Evolutionary conservation across 2,329 filamentous ascomycete species (phyloP).

Genomic region (Decorospora gaudefroyi): DNA sequence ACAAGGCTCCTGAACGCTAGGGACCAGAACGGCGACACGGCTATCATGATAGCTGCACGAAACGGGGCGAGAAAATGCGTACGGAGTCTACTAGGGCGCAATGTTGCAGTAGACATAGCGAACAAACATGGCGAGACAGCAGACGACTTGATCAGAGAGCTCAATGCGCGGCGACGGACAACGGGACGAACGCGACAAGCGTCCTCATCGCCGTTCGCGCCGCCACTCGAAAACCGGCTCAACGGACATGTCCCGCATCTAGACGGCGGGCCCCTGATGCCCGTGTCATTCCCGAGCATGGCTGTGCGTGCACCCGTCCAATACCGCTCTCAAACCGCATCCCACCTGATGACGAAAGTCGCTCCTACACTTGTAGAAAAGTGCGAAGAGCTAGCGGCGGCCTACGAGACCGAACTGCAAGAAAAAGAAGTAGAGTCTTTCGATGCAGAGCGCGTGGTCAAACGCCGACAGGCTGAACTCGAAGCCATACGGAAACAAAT

Average conservation of each 20-base stretch:
- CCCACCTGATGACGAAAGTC: conserved; percentile 67
- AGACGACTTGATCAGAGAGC: conserved; percentile 76
- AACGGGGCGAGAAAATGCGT: conserved; percentile 81
- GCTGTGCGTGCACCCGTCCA: conserved; percentile 31
- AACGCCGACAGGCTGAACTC: conserved; percentile 70
- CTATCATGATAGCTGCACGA: conserved; percentile 82
- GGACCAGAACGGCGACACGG: conserved; percentile 88
- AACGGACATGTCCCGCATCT: conserved; percentile 35
- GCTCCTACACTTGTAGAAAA: conserved; percentile 59
- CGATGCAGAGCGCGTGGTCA: conserved; percentile 54
- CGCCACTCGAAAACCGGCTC: conserved; percentile 42
- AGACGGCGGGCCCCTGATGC: conserved; percentile 32
- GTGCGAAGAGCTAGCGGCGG: conserved; percentile 49
- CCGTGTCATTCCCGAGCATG: conserved; percentile 33
- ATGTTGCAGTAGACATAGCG: conserved; percentile 78
- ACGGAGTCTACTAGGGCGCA: conserved; percentile 70
- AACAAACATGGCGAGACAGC: conserved; percentile 83
- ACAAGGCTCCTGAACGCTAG: conserved; percentile 79
- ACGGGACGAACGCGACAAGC: conserved; percentile 63
- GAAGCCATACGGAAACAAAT: conserved; percentile 64
- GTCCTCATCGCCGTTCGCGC: conserved; percentile 69
- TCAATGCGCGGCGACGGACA: conserved; percentile 70
- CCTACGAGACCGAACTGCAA: conserved; percentile 73
- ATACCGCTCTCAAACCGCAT: conserved; percentile 54
- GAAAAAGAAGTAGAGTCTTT: conserved; percentile 65